Percentiles rank a stretch among this genome's conserved stretches.
These are phyloP conservation scores for Cyberlindnera americana DNA, from an alignment of 805 yeast species.

Conservation along the genomic window DNA sequence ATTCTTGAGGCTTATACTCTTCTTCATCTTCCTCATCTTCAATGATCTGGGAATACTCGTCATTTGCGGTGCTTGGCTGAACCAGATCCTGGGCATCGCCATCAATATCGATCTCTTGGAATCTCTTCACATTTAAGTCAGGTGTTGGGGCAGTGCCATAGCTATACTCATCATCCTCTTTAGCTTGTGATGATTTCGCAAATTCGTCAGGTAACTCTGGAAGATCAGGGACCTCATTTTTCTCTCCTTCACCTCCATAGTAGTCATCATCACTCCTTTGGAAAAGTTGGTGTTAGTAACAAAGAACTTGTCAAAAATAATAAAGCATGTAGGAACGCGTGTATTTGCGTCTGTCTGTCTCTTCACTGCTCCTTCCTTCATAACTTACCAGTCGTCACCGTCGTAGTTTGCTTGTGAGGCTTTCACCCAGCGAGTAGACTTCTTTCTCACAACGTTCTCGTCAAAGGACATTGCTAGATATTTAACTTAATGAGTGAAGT, in stretches of 20 bases:
- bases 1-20: conserved; percentile 17
- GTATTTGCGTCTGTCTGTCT: too few relatives aligned
- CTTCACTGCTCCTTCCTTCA: neutral
- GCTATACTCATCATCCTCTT: conserved; percentile 8
- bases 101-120: conserved; percentile 27
- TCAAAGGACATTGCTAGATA: conserved; percentile 6
- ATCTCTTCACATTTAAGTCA: conserved; percentile 5
- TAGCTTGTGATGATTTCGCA: neutral
- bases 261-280: conserved; percentile 22
- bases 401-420: conserved; percentile 38
- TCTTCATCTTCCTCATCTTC: conserved; percentile 20
- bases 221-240: conserved; percentile 2
- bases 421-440: conserved; percentile 40
- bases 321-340: too few relatives aligned
- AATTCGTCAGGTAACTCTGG: conserved; percentile 8
- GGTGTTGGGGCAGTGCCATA: conserved; percentile 11
- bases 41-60: conserved; percentile 15
- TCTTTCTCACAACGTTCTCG: conserved; percentile 33
- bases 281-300: neutral
- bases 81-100: too few relatives aligned
- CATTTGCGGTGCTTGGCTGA: neutral
- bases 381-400: conserved; percentile 38
- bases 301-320: too few relatives aligned
- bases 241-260: conserved; percentile 8
- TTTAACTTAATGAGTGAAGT: too few relatives aligned